These are phyloP conservation scores for Trametes cingulata DNA, from an alignment of 768 basidiomycete genomes.

Conservation along the genomic window DNA sequence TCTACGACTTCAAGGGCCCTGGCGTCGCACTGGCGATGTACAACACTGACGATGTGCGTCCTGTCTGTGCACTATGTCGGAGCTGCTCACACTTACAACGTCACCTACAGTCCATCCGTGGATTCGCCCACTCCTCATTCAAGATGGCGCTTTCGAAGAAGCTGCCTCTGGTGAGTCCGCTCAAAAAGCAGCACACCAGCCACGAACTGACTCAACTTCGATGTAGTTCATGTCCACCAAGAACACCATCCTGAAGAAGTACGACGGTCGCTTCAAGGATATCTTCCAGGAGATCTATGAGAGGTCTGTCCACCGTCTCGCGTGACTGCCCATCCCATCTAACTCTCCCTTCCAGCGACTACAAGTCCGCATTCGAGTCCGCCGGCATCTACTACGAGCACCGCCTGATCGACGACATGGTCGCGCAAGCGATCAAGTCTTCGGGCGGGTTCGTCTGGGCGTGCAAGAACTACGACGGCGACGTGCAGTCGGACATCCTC, in stretches of 20 bases:
- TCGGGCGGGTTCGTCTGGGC: constrained; percentile 81
- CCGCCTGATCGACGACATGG: constrained; percentile 97
- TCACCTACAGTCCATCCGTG: constrained; percentile 70
- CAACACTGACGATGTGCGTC: constrained; percentile 87
- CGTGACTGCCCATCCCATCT: neutral
- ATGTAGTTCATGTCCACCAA: constrained; percentile 93
- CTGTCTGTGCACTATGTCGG: neutral
- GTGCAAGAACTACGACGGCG: constrained; percentile 60
- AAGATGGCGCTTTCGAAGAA: constrained; percentile 90
- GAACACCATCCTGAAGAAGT: constrained; percentile 96
- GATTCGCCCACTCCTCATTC: constrained; percentile 97
- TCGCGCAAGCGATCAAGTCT: constrained; percentile 96
- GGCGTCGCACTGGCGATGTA: constrained; percentile 98
- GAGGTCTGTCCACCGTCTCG: constrained; percentile 36
- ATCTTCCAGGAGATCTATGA: constrained; percentile 98
- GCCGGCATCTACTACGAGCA: constrained; percentile 90
- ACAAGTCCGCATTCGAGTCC: constrained; percentile 69
- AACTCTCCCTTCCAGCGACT: constrained; percentile 43
- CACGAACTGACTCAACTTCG: neutral
- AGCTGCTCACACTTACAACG: too few species aligned
- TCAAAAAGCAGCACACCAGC: neutral
- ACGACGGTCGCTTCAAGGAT: constrained; percentile 99
- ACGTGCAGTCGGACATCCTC: constrained; percentile 86
- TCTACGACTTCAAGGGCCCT: constrained; percentile 90
- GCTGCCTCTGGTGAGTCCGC: constrained; percentile 61